Evolutionary conservation across 2,329 filamentous ascomycete species (phyloP).

Genomic region (Cercospora beticola): DNA sequence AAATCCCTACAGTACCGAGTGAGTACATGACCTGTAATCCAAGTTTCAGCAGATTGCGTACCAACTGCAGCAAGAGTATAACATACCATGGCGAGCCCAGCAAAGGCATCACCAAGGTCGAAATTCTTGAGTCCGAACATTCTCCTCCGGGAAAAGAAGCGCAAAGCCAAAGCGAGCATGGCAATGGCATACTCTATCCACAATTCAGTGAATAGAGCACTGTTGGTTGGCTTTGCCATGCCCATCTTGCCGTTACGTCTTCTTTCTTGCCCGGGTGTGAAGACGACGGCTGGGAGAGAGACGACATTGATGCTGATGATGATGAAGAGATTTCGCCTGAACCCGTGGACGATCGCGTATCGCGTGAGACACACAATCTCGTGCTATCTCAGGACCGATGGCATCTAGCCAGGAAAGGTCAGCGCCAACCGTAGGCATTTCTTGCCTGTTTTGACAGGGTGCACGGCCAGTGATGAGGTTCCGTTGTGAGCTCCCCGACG

Average conservation of each 20-base stretch:
- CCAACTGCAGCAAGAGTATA: constrained; percentile 3
- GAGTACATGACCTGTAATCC: constrained; percentile 15
- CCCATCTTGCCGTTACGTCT: constrained; percentile 6
- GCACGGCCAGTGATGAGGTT: neutral
- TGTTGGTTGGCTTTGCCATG: neutral
- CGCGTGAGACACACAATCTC: constrained; percentile 7
- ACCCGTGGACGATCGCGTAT: neutral
- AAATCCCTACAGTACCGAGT: constrained; percentile 23
- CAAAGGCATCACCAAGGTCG: constrained; percentile 22
- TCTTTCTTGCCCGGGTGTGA: neutral
- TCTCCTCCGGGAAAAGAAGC: constrained; percentile 20
- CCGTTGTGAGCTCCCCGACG: neutral
- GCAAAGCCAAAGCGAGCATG: constrained; percentile 15
- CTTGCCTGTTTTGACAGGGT: neutral
- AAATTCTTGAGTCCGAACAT: constrained; percentile 21
- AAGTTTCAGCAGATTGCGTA: neutral
- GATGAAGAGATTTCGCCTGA: neutral
- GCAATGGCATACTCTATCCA: constrained; percentile 21
- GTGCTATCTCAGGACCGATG: neutral
- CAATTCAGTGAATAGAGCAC: constrained; percentile 17
- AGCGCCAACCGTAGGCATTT: neutral
- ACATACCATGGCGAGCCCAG: constrained; percentile 17
- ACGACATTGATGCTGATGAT: neutral
- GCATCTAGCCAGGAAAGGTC: neutral
- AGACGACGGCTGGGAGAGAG: neutral